Percentiles rank a stretch among this genome's conserved stretches.
Evolutionary conservation across 208 protist genomes (phyloP).

Genomic region (Borovskyia barvae): DNA sequence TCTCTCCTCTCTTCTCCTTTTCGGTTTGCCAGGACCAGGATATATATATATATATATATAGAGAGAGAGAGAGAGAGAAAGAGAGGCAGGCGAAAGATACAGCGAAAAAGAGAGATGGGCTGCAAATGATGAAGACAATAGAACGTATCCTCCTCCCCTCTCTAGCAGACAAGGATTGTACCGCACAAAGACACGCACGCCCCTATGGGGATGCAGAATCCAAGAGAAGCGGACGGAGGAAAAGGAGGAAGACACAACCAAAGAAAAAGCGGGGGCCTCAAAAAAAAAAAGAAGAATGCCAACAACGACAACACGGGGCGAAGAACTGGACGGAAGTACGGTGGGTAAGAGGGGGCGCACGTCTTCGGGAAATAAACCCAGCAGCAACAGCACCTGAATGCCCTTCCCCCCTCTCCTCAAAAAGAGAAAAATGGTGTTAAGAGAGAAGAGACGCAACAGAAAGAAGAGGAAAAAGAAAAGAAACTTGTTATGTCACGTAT

Average conservation of each 20-base stretch:
- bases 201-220: not conserved
- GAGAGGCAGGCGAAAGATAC: not conserved
- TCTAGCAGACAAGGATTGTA: not conserved
- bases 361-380: conserved; percentile 1
- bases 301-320: conserved; percentile 9
- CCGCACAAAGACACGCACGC: not conserved
- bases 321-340: conserved; percentile 1
- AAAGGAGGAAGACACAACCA: not conserved
- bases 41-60: not conserved
- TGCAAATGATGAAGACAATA: not conserved
- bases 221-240: not conserved
- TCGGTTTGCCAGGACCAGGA: no score
- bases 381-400: conserved; percentile 4
- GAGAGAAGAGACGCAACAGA: not conserved
- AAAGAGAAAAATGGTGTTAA: not conserved
- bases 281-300: conserved; percentile 3
- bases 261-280: no score
- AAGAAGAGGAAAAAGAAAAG: conserved; percentile 14
- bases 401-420: not conserved
- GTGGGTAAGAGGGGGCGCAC: not conserved
- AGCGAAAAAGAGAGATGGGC: conserved; percentile 1
- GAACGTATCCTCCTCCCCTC: not conserved
- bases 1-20: no score
- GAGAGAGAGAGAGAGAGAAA: not conserved
- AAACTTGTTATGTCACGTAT: no score